phyloP scores from a whole-genome alignment of 352 stramenopile species.

The Globisporangium lucens region DNA sequence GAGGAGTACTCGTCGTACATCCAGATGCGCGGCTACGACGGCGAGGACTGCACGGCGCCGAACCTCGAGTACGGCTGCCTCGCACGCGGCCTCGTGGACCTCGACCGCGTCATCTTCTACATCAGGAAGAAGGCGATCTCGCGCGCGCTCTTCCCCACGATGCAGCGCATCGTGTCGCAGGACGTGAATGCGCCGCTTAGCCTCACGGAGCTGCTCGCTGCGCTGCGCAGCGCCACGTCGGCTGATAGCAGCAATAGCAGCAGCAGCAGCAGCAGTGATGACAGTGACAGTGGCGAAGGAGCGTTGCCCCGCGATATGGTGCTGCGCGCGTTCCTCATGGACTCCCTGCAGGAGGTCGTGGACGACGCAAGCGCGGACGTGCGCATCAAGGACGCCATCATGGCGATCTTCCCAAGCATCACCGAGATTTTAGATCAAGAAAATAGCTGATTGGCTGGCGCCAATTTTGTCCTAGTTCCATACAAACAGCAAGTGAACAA shows the following conservation, averaged over 20 bases:
- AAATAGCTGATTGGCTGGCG: too few species aligned
- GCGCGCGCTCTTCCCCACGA: slow-evolving; percentile 38
- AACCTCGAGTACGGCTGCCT: slow-evolving; percentile 60
- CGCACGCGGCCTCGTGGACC: slow-evolving; percentile 42
- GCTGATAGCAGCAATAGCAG: background rate
- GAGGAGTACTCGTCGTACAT: slow-evolving; percentile 51
- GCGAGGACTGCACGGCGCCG: slow-evolving; percentile 44
- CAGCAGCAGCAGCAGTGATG: background rate
- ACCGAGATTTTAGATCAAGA: slow-evolving; percentile 1
- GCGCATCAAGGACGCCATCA: slow-evolving; percentile 36
- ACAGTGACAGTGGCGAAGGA: background rate
- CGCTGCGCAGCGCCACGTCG: slow-evolving; percentile 27
- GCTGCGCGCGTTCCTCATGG: slow-evolving; percentile 29
- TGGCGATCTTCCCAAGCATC: slow-evolving; percentile 27
- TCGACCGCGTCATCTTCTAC: slow-evolving; percentile 36
- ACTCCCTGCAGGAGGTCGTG: slow-evolving; percentile 30
- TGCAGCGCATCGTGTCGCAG: slow-evolving; percentile 54
- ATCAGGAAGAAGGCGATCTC: slow-evolving; percentile 38
- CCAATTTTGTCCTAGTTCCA: too few species aligned
- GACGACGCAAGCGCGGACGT: slow-evolving; percentile 29
- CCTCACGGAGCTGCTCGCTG: slow-evolving; percentile 33
- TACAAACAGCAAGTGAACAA: too few species aligned
- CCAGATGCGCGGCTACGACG: slow-evolving; percentile 28
- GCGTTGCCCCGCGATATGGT: slow-evolving; percentile 25
- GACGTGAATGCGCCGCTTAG: slow-evolving; percentile 46